phyloP scores from a whole-genome alignment of 352 stramenopile genomes.

The Globisporangium acanthophoron region DNA sequence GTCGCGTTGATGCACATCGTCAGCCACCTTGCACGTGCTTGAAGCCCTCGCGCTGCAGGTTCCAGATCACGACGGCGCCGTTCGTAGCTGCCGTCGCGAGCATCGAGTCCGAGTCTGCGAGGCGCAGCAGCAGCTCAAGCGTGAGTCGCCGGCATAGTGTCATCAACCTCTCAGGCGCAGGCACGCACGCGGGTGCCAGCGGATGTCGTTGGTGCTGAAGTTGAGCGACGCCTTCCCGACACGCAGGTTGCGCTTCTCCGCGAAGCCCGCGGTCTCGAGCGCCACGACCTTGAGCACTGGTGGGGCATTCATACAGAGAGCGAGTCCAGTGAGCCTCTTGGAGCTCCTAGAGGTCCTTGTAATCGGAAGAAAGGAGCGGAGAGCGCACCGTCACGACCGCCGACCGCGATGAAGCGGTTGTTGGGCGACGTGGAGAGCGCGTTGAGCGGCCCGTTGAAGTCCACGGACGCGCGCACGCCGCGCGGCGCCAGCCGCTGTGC shows the following conservation, averaged over 20 bases:
- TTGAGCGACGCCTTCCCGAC: conserved; percentile 81
- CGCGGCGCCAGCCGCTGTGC: conserved; percentile 24
- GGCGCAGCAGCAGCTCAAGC: not conserved
- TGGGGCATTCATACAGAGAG: not conserved
- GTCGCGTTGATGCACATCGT: not conserved
- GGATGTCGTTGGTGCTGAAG: conserved; percentile 88
- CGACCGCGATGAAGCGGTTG: conserved; percentile 77
- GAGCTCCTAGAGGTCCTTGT: no score
- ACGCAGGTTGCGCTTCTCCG: conserved; percentile 80
- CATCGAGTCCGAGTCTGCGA: conserved; percentile 72
- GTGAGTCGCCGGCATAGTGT: not conserved
- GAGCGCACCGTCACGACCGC: conserved; percentile 65
- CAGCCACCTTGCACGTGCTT: conserved; percentile 78
- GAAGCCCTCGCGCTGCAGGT: conserved; percentile 81
- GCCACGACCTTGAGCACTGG: conserved; percentile 82
- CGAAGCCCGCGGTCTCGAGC: conserved; percentile 69
- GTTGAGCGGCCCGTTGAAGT: conserved; percentile 84
- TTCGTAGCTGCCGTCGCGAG: conserved; percentile 84
- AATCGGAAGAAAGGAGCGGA: not conserved
- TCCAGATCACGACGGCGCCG: conserved; percentile 83
- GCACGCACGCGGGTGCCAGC: conserved; percentile 77
- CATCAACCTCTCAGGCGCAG: not conserved
- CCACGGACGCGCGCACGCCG: conserved; percentile 78
- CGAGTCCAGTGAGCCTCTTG: not conserved
- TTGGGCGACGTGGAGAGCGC: conserved; percentile 79